Evolutionary conservation across 495 filamentous ascomycete species (phyloP).

Genomic region (Parachaetomium inaequale): DNA sequence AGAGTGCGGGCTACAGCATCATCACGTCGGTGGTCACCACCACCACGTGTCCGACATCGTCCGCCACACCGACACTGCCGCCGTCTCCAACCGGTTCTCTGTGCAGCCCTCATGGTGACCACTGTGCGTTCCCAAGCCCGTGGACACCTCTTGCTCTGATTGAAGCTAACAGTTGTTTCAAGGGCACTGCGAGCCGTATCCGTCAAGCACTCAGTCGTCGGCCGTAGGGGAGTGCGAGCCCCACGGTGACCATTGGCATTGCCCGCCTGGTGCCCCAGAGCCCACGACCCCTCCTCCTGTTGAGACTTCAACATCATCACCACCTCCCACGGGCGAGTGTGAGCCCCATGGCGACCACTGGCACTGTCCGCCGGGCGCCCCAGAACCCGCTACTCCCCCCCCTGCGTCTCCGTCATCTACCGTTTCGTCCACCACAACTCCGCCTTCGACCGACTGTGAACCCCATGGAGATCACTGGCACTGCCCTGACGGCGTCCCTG

Average conservation of each 20-base stretch:
- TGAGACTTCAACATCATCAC: background rate
- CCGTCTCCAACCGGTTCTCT: conserved; percentile 3
- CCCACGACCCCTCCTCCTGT: background rate
- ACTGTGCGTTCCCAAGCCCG: background rate
- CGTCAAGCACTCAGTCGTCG: background rate
- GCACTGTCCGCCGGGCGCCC: conserved; percentile 3
- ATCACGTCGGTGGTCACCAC: background rate
- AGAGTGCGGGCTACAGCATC: conserved; percentile 12
- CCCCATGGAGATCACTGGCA: conserved; percentile 10
- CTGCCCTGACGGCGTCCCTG: background rate
- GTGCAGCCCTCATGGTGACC: conserved; percentile 3
- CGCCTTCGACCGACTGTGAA: background rate
- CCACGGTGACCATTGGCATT: conserved; percentile 2
- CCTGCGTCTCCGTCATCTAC: too few species aligned
- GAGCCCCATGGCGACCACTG: conserved; percentile 1
- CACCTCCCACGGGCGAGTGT: background rate
- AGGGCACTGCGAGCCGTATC: conserved; percentile 8
- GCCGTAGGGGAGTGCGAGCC: background rate
- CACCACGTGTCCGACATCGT: background rate
- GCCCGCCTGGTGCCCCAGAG: background rate
- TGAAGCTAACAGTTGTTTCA: background rate
- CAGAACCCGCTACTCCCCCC: background rate
- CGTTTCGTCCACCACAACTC: background rate
- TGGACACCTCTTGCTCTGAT: background rate
- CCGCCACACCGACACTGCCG: background rate